Percentiles rank a stretch among this genome's conserved stretches.
phyloP scores from a whole-genome alignment of 257 asterid genomes.

The Nicotiana attenuata region DNA sequence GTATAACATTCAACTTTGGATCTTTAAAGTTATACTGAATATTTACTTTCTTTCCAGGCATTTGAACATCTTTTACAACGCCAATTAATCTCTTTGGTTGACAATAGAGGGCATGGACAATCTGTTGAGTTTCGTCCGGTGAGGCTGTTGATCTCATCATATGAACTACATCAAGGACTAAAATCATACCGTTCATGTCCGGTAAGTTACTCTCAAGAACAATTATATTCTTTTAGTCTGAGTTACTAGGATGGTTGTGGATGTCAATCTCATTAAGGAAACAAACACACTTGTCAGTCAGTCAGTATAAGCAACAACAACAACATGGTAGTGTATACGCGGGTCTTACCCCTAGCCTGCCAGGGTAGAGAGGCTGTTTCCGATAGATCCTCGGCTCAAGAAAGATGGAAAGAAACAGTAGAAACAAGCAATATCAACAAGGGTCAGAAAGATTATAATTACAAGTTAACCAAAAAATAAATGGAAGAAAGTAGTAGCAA shows the following conservation, averaged over 20 bases:
- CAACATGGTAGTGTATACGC: too few species aligned
- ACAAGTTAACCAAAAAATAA: too few species aligned
- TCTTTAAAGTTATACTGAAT: background rate
- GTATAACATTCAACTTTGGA: background rate
- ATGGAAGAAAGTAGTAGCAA: too few species aligned
- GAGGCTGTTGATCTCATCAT: constrained; percentile 61
- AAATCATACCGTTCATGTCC: constrained; percentile 76
- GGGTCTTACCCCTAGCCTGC: too few species aligned
- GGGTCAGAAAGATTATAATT: too few species aligned
- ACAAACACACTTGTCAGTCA: background rate
- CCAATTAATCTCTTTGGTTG: constrained; percentile 61
- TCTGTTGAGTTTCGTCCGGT: constrained; percentile 82
- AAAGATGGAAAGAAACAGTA: too few species aligned
- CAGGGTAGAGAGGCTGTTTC: too few species aligned
- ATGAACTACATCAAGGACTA: constrained; percentile 71
- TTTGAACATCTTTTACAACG: constrained; percentile 90
- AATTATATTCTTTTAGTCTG: background rate
- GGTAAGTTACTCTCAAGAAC: constrained; percentile 30
- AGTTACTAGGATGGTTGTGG: background rate
- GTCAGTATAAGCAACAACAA: background rate
- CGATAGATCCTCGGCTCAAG: too few species aligned
- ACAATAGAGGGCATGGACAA: constrained; percentile 66
- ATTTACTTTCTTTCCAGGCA: constrained; percentile 40
- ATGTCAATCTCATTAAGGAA: background rate
- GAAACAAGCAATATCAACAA: too few species aligned